A percentile compares a stretch with the other conserved stretches of the same genome.
These are phyloP conservation scores for Isoetes taiwanensis DNA, from an alignment of 75 land plant genomes.

Conservation along the genomic window DNA sequence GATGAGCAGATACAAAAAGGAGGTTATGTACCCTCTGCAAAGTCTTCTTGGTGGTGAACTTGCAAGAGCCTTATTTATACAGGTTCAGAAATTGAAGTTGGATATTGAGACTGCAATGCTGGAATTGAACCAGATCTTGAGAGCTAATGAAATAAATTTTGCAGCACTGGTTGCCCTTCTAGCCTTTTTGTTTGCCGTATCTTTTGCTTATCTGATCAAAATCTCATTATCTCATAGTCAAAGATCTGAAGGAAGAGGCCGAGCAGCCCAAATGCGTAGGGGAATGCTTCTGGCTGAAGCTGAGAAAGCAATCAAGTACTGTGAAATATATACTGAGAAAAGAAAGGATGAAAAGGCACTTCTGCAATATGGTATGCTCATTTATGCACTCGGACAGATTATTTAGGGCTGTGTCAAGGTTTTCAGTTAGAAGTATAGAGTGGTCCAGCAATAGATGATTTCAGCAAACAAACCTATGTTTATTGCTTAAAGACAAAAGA, in stretches of 20 bases:
- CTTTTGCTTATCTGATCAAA: too few species aligned
- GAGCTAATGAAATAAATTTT: slow-evolving; percentile 96
- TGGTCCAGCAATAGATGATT: too few species aligned
- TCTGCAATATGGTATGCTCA: too few species aligned
- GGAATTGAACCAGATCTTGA: slow-evolving; percentile 89
- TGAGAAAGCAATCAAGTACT: slow-evolving; percentile 55
- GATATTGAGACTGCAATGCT: too few species aligned
- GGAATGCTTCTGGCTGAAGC: slow-evolving; percentile 74
- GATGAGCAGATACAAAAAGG: slow-evolving; percentile 89
- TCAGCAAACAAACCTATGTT: too few species aligned
- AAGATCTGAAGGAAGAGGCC: slow-evolving; percentile 79
- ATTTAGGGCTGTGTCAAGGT: too few species aligned
- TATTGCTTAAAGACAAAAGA: too few species aligned
- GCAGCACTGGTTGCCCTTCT: slow-evolving; percentile 92
- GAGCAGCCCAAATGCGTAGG: slow-evolving; percentile 55
- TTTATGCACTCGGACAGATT: too few species aligned
- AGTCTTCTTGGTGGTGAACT: slow-evolving; percentile 79
- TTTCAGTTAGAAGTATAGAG: too few species aligned
- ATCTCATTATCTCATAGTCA: too few species aligned
- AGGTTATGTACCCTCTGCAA: slow-evolving; percentile 71
- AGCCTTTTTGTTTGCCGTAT: slow-evolving; percentile 54
- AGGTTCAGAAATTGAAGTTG: too few species aligned
- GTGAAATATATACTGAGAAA: slow-evolving; percentile 40
- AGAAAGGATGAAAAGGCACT: too few species aligned
- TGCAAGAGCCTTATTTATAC: slow-evolving; percentile 81